These are phyloP conservation scores for Corchorus capsularis DNA, from an alignment of 345 rosid species.

Conservation along the genomic window DNA sequence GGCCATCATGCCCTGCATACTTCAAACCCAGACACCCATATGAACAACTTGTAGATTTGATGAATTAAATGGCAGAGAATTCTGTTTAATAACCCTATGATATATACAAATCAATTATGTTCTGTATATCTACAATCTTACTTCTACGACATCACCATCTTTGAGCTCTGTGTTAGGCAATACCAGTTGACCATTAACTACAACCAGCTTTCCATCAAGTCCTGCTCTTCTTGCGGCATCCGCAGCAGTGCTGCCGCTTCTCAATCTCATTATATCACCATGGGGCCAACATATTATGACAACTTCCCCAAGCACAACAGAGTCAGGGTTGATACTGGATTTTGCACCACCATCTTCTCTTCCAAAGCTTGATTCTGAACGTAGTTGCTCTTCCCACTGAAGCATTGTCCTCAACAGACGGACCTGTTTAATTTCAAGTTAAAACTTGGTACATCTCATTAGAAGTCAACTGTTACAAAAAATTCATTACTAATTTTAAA, in stretches of 20 bases:
- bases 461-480: background rate
- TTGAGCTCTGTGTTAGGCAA: conserved; percentile 63
- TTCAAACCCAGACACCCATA: background rate
- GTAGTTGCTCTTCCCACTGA: conserved; percentile 71
- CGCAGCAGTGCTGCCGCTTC: conserved; percentile 71
- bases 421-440: conserved; percentile 35
- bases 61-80: background rate
- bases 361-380: conserved; percentile 42
- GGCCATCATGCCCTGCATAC: conserved; percentile 2
- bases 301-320: conserved; percentile 52
- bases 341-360: conserved; percentile 27
- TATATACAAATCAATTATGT: background rate
- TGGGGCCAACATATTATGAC: conserved; percentile 64
- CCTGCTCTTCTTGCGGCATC: conserved; percentile 73
- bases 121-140: conserved; percentile 38
- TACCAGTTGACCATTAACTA: conserved; percentile 62
- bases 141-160: conserved; percentile 74
- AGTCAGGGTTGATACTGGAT: conserved; percentile 16
- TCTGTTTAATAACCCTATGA: background rate
- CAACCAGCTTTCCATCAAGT: conserved; percentile 58
- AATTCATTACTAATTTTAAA: background rate
- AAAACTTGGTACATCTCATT: background rate
- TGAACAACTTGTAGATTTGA: background rate
- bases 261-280: conserved; percentile 70
- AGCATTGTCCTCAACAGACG: conserved; percentile 72